Conservation (phyloP, 2,329 filamentous ascomycete genomes). For the Colletotrichum orchidophilum region DNA sequence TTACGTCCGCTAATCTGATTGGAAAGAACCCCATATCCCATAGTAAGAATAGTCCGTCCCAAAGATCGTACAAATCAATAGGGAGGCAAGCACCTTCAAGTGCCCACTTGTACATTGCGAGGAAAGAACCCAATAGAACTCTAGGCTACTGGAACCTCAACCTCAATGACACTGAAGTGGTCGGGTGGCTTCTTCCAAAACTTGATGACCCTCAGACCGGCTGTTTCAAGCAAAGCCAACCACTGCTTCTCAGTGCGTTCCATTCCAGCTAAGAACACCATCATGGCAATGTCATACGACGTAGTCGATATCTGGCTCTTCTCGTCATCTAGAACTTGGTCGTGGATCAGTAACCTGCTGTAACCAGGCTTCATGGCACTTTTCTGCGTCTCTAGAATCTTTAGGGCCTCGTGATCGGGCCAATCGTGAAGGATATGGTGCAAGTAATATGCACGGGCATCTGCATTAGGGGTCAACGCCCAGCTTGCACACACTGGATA, state of each 20-base stretch:
- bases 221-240: constrained; percentile 15
- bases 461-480: neutral
- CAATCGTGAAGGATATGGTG: constrained; percentile 66
- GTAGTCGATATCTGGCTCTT: neutral
- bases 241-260: constrained; percentile 23
- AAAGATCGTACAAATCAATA: neutral
- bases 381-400: constrained; percentile 52
- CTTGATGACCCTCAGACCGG: constrained; percentile 7
- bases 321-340: constrained; percentile 48
- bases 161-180: constrained; percentile 6
- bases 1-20: too few relatives aligned
- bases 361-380: constrained; percentile 55
- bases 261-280: neutral
- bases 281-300: constrained; percentile 8
- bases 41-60: neutral
- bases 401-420: constrained; percentile 53
- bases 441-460: constrained; percentile 60
- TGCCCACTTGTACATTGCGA: neutral
- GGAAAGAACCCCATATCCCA: too few relatives aligned
- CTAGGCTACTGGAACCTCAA: neutral
- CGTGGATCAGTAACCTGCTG: constrained; percentile 48
- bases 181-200: constrained; percentile 23
- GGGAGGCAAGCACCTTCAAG: neutral
- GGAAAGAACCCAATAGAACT: neutral
- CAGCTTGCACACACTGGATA: neutral